Conservation (phyloP, 345 rosid species). For the Laguncularia racemosa region DNA sequence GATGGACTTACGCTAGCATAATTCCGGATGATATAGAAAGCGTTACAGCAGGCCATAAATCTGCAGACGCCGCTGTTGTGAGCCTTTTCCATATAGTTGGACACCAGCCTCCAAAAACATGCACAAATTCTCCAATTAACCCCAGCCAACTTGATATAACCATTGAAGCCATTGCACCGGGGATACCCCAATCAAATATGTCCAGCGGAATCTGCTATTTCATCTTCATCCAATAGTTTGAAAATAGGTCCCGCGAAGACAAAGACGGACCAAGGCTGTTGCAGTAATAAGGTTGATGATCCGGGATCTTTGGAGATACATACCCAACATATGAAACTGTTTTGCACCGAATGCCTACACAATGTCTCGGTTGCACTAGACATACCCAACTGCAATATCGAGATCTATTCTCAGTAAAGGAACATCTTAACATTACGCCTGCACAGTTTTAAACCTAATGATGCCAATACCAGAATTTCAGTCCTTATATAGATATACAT, state of each 20-base stretch:
- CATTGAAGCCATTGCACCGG: conserved; percentile 2
- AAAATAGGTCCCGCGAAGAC: neutral
- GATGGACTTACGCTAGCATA: too few relatives aligned
- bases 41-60: conserved; percentile 4
- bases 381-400: conserved; percentile 22
- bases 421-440: conserved; percentile 7
- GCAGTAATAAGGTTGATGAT: neutral
- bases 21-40: conserved; percentile 11
- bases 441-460: too few relatives aligned
- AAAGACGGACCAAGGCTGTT: neutral
- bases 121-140: neutral
- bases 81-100: conserved; percentile 9
- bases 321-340: conserved; percentile 24
- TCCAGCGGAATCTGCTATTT: neutral
- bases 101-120: conserved; percentile 8
- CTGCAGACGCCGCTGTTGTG: neutral
- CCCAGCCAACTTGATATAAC: conserved; percentile 1
- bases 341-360: conserved; percentile 30
- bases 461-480: too few relatives aligned
- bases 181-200: neutral
- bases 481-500: too few relatives aligned
- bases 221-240: neutral
- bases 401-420: too few relatives aligned
- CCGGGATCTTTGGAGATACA: conserved; percentile 28
- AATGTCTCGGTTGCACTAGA: conserved; percentile 33